Percentiles rank a stretch among this genome's conserved stretches.
Conservation (phyloP, 225 moss, liverwort and hornwort species). For the Physcomitrellopsis africana region DNA sequence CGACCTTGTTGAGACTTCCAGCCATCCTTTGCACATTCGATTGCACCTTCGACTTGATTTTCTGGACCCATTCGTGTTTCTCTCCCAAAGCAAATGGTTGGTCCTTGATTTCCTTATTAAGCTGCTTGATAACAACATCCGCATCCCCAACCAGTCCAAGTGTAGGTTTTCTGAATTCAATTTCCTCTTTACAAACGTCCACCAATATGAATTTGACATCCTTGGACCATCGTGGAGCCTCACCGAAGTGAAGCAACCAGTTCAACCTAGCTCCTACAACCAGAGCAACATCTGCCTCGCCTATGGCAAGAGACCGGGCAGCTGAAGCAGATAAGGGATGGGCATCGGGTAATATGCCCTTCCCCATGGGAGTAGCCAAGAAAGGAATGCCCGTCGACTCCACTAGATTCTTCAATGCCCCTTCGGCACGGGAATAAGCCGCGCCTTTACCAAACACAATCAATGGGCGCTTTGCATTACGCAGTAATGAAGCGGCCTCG, state of each 20-base stretch:
- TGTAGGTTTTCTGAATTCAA: constrained; percentile 72
- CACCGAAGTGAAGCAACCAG: constrained; percentile 98
- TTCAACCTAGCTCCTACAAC: constrained; percentile 88
- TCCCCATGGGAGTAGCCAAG: constrained; percentile 93
- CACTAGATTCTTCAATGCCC: constrained; percentile 61
- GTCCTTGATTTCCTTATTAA: constrained; percentile 76
- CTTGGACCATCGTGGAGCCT: constrained; percentile 79
- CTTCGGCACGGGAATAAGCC: constrained; percentile 84
- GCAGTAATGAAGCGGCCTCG: constrained; percentile 67
- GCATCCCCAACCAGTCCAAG: constrained; percentile 86
- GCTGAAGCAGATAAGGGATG: constrained; percentile 85
- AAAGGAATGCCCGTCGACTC: constrained; percentile 89
- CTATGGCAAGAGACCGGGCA: constrained; percentile 81
- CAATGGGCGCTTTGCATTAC: constrained; percentile 83
- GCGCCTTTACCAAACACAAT: constrained; percentile 97
- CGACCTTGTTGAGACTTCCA: constrained; percentile 61
- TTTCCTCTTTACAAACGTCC: constrained; percentile 74
- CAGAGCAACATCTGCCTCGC: constrained; percentile 80
- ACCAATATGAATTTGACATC: constrained; percentile 84
- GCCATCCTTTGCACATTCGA: constrained; percentile 81
- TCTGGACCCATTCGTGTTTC: constrained; percentile 80
- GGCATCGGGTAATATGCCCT: constrained; percentile 87
- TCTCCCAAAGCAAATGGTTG: constrained; percentile 84
- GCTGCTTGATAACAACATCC: constrained; percentile 72
- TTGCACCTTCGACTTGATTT: constrained; percentile 66